Conservation (phyloP, 371 early-diverging fungal genomes). For the Sporodiniella umbellata region DNA sequence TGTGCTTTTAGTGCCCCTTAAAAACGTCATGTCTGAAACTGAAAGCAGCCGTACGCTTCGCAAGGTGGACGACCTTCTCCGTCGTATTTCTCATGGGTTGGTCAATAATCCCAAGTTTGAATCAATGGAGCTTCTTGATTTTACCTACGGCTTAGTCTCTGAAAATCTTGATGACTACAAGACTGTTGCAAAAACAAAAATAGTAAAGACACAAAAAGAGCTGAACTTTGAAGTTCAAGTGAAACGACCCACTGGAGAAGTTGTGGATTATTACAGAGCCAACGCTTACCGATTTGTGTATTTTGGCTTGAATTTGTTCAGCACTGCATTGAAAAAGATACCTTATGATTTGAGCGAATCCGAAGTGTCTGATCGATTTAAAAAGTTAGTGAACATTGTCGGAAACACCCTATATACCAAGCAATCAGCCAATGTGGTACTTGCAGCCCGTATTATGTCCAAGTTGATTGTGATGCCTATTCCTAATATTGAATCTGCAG, state of each 20-base stretch:
- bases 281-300: constrained; percentile 90
- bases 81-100: constrained; percentile 73
- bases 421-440: constrained; percentile 64
- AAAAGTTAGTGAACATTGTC: constrained; percentile 77
- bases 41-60: constrained; percentile 68
- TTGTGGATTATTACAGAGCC: constrained; percentile 62
- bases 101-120: constrained; percentile 72
- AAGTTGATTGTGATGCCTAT: constrained; percentile 66
- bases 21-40: constrained; percentile 83
- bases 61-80: constrained; percentile 79
- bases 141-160: constrained; percentile 78
- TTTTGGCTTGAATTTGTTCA: constrained; percentile 83
- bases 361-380: constrained; percentile 63
- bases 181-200: constrained; percentile 43
- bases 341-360: constrained; percentile 55
- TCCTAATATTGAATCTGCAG: constrained; percentile 59
- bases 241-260: constrained; percentile 49
- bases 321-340: constrained; percentile 65
- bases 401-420: constrained; percentile 82
- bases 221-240: constrained; percentile 72
- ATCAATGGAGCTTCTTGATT: constrained; percentile 66
- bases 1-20: constrained; percentile 75
- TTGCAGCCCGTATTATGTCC: constrained; percentile 70
- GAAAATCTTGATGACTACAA: constrained; percentile 71
- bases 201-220: constrained; percentile 51